Evolutionary conservation across 2,329 filamentous ascomycete species (phyloP), one percentile per base, ranked within the genome.

Genomic region (Fusarium sp.): DNA sequence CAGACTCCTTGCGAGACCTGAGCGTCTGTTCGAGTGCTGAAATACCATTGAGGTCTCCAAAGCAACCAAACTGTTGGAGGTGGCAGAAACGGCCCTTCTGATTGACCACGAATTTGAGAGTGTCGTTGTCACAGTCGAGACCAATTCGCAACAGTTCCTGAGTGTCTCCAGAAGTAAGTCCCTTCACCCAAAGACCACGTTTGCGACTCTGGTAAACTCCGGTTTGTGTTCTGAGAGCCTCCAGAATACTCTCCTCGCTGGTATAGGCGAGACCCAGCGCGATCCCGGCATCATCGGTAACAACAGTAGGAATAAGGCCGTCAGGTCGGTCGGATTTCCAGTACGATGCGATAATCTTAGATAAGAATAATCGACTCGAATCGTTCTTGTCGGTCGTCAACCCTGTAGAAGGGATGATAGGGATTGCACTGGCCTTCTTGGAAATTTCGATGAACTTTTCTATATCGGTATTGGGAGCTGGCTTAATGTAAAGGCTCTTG

Each of bases 151-250:
- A 86, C 56, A 99, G 87, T 81, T 98, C 91, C 82, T 99, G 96
- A 18, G 93, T 94, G 81, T 98, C 95, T 20, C 96, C 96, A 60
- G 95, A 98, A 14, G 93, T 96, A 58, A 95, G 93, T 11, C 96
- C 96, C 85, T 99, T 99, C 83, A 97, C 92, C 96, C 96, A 99
- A 33, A 99, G 84, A 1, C 96, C 96, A 48, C 96, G 90, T 86
- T 98, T 98, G 58, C 96, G 89, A 85, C 95, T 98, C 83, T 98
- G 95, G 81, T 99, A 99, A 41, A 98, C 95, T 36, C 96, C 95
- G 1, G 86, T 86, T 76, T 88, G 85, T 11, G 94, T 97, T 78
- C 90, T 90, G 68, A 99, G 81, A 41, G 95, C 95, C 84, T 97
- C 95, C 14, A 91, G 87, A 38, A 99, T 91, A 80, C 95, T 98